Conservation (phyloP, 768 basidiomycete species). For the Kwoniella shandongensis region DNA sequence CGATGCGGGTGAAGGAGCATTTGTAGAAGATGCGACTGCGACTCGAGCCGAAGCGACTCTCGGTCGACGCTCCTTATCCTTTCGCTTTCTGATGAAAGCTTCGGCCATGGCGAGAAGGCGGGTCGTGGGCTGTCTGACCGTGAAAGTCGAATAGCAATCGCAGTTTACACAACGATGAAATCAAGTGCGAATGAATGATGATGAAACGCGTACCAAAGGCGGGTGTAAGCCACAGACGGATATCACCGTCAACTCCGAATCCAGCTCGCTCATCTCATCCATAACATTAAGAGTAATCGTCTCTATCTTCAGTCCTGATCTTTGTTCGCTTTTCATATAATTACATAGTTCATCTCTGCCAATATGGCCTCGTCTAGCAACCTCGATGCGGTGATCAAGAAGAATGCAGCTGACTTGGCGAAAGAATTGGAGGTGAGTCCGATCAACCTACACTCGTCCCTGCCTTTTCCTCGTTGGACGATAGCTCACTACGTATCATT, state of each 20-base stretch:
- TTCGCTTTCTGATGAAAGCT: constrained; percentile 40
- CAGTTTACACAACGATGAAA: too few species aligned
- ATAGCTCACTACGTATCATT: neutral
- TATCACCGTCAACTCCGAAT: too few species aligned
- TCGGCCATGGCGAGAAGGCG: constrained; percentile 30
- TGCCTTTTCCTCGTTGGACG: constrained; percentile 9
- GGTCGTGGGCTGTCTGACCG: neutral
- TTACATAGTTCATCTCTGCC: neutral
- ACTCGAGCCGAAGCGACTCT: constrained; percentile 9
- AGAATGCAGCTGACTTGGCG: constrained; percentile 36
- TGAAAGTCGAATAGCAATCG: neutral
- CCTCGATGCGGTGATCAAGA: constrained; percentile 32
- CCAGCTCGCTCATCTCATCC: too few species aligned
- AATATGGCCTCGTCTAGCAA: constrained; percentile 29
- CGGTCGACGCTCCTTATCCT: constrained; percentile 32
- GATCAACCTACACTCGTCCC: neutral
- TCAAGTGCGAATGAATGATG: too few species aligned
- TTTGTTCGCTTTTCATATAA: too few species aligned
- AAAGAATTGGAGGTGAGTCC: constrained; percentile 45
- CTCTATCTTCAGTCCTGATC: too few species aligned
- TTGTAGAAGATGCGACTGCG: constrained; percentile 8
- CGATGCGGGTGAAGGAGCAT: constrained; percentile 1
- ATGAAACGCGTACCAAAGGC: too few species aligned
- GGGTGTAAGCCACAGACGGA: too few species aligned
- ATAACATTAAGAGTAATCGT: too few species aligned